These are phyloP conservation scores for Saitoella complicata DNA, from an alignment of 805 yeast genomes.

Conservation along the genomic window DNA sequence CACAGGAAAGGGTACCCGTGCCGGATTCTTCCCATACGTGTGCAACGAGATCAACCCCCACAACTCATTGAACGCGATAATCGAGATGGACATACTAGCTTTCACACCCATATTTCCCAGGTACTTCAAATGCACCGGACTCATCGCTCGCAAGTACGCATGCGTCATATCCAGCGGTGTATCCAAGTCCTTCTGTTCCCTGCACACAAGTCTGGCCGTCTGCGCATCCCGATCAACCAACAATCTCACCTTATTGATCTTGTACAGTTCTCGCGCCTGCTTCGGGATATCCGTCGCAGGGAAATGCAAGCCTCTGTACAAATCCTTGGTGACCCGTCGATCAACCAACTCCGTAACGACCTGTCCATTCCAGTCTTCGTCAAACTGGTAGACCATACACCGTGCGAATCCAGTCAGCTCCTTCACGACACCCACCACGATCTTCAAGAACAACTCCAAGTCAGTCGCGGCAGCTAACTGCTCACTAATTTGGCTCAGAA, in stretches of 20 bases:
- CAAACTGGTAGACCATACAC: neutral
- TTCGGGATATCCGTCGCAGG: neutral
- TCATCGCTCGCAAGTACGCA: neutral
- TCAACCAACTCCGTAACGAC: neutral
- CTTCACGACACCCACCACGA: neutral
- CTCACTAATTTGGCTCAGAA: neutral
- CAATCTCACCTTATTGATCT: neutral
- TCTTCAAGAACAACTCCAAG: neutral
- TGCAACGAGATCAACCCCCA: neutral
- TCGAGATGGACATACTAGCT: neutral
- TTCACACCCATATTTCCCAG: neutral
- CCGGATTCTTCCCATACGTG: neutral
- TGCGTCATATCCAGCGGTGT: neutral
- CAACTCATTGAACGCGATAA: neutral
- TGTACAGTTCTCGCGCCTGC: neutral
- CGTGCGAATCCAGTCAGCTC: neutral
- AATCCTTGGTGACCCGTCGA: neutral
- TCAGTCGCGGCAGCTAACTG: neutral
- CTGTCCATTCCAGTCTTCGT: neutral
- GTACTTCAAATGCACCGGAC: neutral
- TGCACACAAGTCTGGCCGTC: neutral
- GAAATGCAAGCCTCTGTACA: neutral
- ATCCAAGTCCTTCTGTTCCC: neutral
- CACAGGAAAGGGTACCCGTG: neutral
- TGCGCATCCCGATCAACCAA: neutral